Conservation (phyloP, 495 filamentous ascomycete genomes). For the Achaetomiella virescens region DNA sequence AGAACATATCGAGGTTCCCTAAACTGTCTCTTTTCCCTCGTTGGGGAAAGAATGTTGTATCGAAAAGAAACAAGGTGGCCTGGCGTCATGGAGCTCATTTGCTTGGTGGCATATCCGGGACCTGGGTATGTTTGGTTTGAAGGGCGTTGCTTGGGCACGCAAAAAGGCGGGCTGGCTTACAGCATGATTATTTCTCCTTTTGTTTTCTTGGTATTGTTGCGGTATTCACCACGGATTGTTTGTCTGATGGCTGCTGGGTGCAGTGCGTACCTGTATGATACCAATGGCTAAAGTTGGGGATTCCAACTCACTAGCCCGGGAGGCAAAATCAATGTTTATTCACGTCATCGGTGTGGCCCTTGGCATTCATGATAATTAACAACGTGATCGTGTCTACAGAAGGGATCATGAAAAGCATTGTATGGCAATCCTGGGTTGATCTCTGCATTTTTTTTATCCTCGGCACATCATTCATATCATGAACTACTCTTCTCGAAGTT, state of each 20-base stretch:
- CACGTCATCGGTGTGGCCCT: background rate
- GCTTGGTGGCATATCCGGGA: background rate
- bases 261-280: background rate
- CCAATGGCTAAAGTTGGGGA: background rate
- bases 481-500: too few relatives aligned
- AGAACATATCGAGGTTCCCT: background rate
- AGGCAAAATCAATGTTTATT: background rate
- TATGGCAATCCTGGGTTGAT: too few relatives aligned
- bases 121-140: slow-evolving; percentile 1
- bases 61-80: background rate
- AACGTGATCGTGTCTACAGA: too few relatives aligned
- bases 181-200: background rate
- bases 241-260: background rate
- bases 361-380: too few relatives aligned
- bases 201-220: background rate
- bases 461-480: too few relatives aligned
- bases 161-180: background rate
- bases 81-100: slow-evolving; percentile 6
- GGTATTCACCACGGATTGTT: background rate
- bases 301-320: background rate
- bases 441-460: too few relatives aligned
- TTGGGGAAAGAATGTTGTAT: background rate
- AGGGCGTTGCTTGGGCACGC: background rate
- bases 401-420: too few relatives aligned
- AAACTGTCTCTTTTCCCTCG: background rate